Evolutionary conservation across 116 monocot genomes (phyloP), one percentile per base, ranked within the genome.

Genomic region (Papilionanthe hybrid): DNA sequence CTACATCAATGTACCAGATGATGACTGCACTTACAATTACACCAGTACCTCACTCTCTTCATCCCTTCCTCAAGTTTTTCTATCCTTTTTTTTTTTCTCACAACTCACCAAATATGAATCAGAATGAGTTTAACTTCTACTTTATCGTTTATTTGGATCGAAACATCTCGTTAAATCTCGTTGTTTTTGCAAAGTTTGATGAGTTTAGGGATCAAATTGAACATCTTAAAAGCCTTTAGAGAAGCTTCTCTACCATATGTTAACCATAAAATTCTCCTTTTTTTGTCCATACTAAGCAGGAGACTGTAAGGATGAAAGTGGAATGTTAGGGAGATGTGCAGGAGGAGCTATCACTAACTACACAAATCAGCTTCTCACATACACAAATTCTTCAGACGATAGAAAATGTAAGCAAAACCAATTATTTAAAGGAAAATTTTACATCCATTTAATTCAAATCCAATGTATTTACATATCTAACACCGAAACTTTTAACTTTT

Each of bases 261-360:
- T 53, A 53, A 53, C 53, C 17, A 22, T 63, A 0, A 63, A 23
- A 8, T 23, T 63, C 63, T 63, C 23, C 1, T 6, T 45, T 45
- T 45, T 45, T 6, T 45, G 5, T 45, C 7, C 10, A 10, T 27
- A 67, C 0, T 78, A 28, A 60, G 49, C 84, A 90, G 86, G 90
- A 42, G 90, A 90, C 60, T 90, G 90, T 23, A 87, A 90, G 83
- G 83, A 90, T 80, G 83, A 81, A 7, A 76, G 41, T 73, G 87
- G 86, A n/a, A 79, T 78, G 11, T 30, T 22, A 60, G 90, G 85
- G 1, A 76, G 83, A 80, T 93, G 93, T 65, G 90, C 87, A 32
- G 83, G 90, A 27, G 93, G 93, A 80, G 93, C 88, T 58, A 89
- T 93, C 30, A 80, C 57, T 74, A 93, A 93, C 72, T 90, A 87